Evolutionary conservation across 768 basidiomycete genomes (phyloP), one percentile per base, ranked within the genome.

Genomic region (Suillus decipiens): DNA sequence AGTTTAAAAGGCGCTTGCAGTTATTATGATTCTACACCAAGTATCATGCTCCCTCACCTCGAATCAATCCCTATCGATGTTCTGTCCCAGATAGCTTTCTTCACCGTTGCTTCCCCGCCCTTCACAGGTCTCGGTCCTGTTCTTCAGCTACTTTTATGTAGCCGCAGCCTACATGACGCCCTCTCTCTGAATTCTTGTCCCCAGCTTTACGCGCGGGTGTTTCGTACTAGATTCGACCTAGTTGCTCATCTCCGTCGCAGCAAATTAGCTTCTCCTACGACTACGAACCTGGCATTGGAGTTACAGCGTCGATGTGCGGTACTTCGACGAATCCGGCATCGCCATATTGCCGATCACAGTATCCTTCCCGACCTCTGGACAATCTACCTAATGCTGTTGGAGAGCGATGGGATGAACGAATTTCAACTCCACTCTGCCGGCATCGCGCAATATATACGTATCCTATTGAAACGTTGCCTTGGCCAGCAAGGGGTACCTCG

Each of bases 381-480:
- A 9, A 81, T 81, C 7, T 78, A 86, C 62, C 77, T 86, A 64
- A 87, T 89, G 83, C 69, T 85, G n/a, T 69, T 87, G 37, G 89
- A 90, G 70, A 83, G 81, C 66, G 79, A 80, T 42, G 77, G 77
- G 3, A 70, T 78, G 57, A 87, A 86, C 66, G 79, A 79, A 61
- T 69, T 64, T 28, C 82, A 86, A 31, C 77, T 88, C 11, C 68
- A 70, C 17, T 65, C 71, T 22, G 80, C 76, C 43, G 76, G 78
- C 36, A 79, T 86, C 66, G 64, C 78, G 14, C 56, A 71, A 42
- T 76, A 71, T 70, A 62, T 72, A 37, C 39, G 69, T 19, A 64
- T 62, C 54, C 60, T 73, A 3, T 66, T 77, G 56, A 65, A 72
- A 55, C 62, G n/a, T 14, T 47, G 54, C 56, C 65, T 43, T 62